Evolutionary conservation across 495 filamentous ascomycete species (phyloP).

Genomic region (Sordaria brevicollis): DNA sequence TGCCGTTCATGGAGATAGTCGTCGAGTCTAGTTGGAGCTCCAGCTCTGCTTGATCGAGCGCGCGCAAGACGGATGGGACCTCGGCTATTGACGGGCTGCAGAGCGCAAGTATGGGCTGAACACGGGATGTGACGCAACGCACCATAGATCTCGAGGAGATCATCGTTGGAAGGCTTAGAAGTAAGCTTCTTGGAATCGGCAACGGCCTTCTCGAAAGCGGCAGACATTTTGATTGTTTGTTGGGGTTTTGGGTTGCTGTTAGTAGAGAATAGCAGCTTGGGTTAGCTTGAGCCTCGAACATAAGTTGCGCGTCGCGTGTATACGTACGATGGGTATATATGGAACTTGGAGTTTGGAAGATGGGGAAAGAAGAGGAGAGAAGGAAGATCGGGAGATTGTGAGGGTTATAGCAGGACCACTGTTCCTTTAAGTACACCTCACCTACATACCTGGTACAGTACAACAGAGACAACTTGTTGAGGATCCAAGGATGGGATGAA

Average conservation of each 20-base stretch:
- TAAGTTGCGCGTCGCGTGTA: not conserved
- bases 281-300: not conserved
- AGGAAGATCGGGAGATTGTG: not conserved
- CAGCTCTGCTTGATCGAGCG: not conserved
- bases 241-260: slow-evolving; percentile 1
- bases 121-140: slow-evolving; percentile 1
- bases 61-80: not conserved
- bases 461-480: not conserved
- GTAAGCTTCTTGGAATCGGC: slow-evolving; percentile 55
- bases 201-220: slow-evolving; percentile 50
- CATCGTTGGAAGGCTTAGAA: slow-evolving; percentile 45
- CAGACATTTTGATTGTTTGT: slow-evolving; percentile 26
- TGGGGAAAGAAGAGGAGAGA: not conserved
- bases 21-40: not conserved
- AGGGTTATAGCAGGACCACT: not conserved
- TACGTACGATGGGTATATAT: not conserved
- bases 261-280: not conserved
- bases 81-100: too few relatives aligned
- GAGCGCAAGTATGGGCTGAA: not conserved
- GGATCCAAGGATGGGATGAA: not conserved
- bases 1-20: not conserved
- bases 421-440: not conserved
- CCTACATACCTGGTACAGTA: not conserved
- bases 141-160: slow-evolving; percentile 46
- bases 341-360: not conserved